These are phyloP conservation scores for Arthrobotrys musiformis DNA, from an alignment of 2,329 filamentous ascomycete genomes.

Conservation along the genomic window DNA sequence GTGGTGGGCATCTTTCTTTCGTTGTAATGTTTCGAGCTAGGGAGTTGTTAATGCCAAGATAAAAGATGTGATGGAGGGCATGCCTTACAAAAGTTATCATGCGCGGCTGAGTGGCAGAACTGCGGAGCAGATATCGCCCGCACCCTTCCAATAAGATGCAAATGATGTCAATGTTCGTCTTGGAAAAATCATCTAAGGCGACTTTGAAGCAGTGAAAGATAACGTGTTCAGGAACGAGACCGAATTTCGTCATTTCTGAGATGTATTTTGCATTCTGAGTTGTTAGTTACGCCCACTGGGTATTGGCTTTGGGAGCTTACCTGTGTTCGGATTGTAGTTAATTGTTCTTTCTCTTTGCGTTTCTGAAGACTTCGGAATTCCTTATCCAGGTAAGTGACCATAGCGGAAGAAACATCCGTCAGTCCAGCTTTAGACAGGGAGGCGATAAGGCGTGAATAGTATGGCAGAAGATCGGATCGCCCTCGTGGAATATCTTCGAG, in stretches of 20 bases:
- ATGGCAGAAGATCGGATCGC: constrained; percentile 86
- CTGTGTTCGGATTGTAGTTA: constrained; percentile 63
- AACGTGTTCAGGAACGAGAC: constrained; percentile 96
- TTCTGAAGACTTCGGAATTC: constrained; percentile 96
- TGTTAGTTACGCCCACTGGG: constrained; percentile 70
- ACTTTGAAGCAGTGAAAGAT: constrained; percentile 99
- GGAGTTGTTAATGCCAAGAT: neutral
- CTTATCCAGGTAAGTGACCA: constrained; percentile 92
- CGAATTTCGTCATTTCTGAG: constrained; percentile 96
- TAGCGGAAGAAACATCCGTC: constrained; percentile 88
- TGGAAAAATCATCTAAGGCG: constrained; percentile 94
- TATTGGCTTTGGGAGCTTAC: constrained; percentile 62
- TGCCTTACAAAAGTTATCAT: constrained; percentile 79
- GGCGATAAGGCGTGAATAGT: constrained; percentile 91
- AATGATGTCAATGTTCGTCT: constrained; percentile 99
- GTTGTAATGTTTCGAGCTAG: constrained; percentile 83
- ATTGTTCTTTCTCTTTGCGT: constrained; percentile 96
- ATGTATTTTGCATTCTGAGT: constrained; percentile 73
- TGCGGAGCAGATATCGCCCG: constrained; percentile 90
- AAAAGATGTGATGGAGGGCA: neutral
- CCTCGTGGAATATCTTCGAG: constrained; percentile 95
- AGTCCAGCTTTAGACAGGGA: constrained; percentile 88
- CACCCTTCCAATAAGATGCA: constrained; percentile 96
- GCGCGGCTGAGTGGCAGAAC: constrained; percentile 88
- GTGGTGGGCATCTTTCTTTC: constrained; percentile 89